Conservation (phyloP, 371 early-diverging fungal genomes). For the Saksenaea vasiformis region DNA sequence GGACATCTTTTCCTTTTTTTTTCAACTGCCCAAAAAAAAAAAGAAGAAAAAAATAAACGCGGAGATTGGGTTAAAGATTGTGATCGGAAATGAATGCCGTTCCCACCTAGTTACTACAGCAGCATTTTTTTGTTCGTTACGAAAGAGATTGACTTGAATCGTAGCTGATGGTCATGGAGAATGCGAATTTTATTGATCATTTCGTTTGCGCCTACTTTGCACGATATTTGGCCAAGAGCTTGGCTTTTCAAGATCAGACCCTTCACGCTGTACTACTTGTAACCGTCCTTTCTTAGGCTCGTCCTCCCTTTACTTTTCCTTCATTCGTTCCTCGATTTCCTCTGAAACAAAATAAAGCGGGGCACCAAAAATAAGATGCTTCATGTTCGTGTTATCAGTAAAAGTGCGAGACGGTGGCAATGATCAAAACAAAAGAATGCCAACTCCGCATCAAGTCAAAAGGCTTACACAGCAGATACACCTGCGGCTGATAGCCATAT, state of each 20-base stretch:
- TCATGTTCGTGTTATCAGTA: background rate
- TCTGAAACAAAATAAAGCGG: constrained; percentile 6
- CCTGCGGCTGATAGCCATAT: too few relatives aligned
- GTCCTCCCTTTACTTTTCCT: background rate
- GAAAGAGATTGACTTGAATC: background rate
- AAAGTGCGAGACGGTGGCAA: background rate
- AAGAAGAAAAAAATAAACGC: background rate
- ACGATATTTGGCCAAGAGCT: too few relatives aligned
- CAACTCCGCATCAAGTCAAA: background rate
- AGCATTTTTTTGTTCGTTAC: background rate
- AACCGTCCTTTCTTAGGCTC: background rate
- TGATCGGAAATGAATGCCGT: constrained; percentile 3
- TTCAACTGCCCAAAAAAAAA: background rate
- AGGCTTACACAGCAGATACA: background rate
- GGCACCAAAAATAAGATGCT: background rate
- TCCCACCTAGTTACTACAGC: background rate
- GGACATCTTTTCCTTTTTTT: background rate
- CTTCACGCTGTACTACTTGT: background rate
- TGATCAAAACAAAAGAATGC: constrained; percentile 1
- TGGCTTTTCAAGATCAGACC: background rate
- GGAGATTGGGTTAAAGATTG: background rate
- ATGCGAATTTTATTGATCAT: background rate
- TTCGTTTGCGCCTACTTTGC: too few relatives aligned
- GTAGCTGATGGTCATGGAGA: background rate
- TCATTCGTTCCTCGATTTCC: background rate